Evolutionary conservation across 345 rosid species (phyloP), one percentile per base, ranked within the genome.

Genomic region (Erucastrum elatum): DNA sequence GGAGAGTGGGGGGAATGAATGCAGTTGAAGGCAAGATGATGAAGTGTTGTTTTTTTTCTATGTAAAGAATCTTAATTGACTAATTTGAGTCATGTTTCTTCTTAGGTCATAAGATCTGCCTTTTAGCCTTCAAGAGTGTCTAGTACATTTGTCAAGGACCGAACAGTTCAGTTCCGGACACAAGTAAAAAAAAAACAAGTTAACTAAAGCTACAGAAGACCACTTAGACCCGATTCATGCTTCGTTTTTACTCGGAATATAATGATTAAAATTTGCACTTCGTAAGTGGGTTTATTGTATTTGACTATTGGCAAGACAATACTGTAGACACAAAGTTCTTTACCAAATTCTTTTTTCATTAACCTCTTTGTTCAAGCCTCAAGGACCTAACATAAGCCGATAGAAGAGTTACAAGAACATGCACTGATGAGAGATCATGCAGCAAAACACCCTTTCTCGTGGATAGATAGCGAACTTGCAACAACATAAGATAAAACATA

Each of bases 401-500:
- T 2, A 33, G 55, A 4, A 44, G 39, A 71, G 61, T 67, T 58
- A 53, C 60, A 17, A 15, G 56, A 55, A 62, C 73, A 66, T 72
- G 17, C 12, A 72, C 29, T 25, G 55, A 61, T 53, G 5, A 76
- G 13, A 61, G 26, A 63, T 29, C 6, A 27, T 73, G 77, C 63
- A 33, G 29, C 31, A n/a, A 72, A 61, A 78, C 46, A 49, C 35
- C 61, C 46, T 6, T 31, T 21, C 64, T 44, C 11, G 74, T 31
- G 31, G 77, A 72, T 66, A 46, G 7, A 72, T 34, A 72, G 26
- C 59, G 60, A 72, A 79, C 69, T 46, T 60, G 64, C 56, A 73
- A 78, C 74, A 72, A 7, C 68, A 55, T 29, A 71, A 56, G 61
- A 71, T 39, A 64, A 25, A 26, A 12, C 49, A 71, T 35, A 35